Conservation (phyloP, 2,329 filamentous ascomycete genomes). For the Colletotrichum navitas region DNA sequence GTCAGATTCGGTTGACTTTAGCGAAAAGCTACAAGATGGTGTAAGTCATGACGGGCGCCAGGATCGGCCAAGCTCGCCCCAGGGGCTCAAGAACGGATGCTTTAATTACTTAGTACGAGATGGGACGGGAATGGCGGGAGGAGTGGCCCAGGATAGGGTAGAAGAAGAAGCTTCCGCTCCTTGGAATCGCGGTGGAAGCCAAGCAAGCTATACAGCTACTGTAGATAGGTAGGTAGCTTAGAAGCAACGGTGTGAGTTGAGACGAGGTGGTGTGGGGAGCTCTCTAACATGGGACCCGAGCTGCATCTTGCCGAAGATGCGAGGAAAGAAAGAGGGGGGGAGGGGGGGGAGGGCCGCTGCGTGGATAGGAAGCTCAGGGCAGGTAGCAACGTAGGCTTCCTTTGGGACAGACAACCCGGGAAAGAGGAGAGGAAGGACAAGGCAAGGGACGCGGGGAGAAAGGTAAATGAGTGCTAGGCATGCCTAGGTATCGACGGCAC, state of each 20-base stretch:
- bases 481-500: background rate
- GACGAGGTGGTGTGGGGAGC: slow-evolving; percentile 18
- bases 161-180: slow-evolving; percentile 27
- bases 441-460: slow-evolving; percentile 2
- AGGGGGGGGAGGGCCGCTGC: too few relatives aligned
- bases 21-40: background rate
- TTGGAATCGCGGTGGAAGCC: slow-evolving; percentile 26
- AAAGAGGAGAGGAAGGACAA: background rate
- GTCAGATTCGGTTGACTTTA: background rate
- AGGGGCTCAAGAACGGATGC: slow-evolving; percentile 14
- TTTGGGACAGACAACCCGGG: background rate
- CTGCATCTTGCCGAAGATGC: slow-evolving; percentile 4
- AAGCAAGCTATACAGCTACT: background rate
- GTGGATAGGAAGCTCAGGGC: background rate
- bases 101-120: slow-evolving; percentile 8
- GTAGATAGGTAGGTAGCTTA: background rate
- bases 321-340: background rate
- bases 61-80: slow-evolving; percentile 1
- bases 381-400: background rate
- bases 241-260: slow-evolving; percentile 20
- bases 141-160: slow-evolving; percentile 23
- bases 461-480: slow-evolving; percentile 1
- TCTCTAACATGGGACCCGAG: slow-evolving; percentile 5
- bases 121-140: slow-evolving; percentile 32
- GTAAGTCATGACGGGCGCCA: slow-evolving; percentile 15